These are phyloP conservation scores for Boletus bicolor DNA, from an alignment of 768 basidiomycete species.

Conservation along the genomic window DNA sequence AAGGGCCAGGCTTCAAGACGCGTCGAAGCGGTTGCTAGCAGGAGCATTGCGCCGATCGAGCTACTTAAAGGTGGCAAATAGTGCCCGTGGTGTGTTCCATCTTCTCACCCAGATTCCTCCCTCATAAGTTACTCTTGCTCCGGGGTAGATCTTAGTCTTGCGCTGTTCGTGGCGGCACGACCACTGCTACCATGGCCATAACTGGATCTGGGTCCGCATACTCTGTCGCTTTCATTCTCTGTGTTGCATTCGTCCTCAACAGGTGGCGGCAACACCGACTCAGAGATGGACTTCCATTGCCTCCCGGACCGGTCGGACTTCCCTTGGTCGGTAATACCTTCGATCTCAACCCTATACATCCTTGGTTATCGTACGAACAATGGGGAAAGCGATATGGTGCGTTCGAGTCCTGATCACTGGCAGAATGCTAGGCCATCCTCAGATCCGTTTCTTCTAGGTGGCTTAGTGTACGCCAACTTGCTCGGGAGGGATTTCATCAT, in stretches of 20 bases:
- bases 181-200: background rate
- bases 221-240: slow-evolving; percentile 3
- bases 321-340: slow-evolving; percentile 28
- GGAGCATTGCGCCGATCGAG: background rate
- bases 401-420: background rate
- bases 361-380: slow-evolving; percentile 34
- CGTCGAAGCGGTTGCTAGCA: background rate
- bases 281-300: slow-evolving; percentile 32
- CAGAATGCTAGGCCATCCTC: background rate
- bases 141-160: background rate
- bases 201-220: slow-evolving; percentile 1
- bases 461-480: slow-evolving; percentile 23
- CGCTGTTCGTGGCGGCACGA: background rate
- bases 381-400: slow-evolving; percentile 35
- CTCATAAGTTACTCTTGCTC: background rate
- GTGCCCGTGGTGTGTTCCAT: background rate
- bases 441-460: slow-evolving; percentile 11
- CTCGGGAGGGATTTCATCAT: slow-evolving; percentile 29
- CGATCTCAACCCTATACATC: slow-evolving; percentile 18
- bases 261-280: slow-evolving; percentile 14
- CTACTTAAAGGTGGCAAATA: background rate
- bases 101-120: background rate
- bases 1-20: background rate
- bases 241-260: slow-evolving; percentile 1
- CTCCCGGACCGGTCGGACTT: slow-evolving; percentile 52